These are phyloP conservation scores for Venustampulla echinocandica DNA, from an alignment of 495 filamentous ascomycete species.

Conservation along the genomic window DNA sequence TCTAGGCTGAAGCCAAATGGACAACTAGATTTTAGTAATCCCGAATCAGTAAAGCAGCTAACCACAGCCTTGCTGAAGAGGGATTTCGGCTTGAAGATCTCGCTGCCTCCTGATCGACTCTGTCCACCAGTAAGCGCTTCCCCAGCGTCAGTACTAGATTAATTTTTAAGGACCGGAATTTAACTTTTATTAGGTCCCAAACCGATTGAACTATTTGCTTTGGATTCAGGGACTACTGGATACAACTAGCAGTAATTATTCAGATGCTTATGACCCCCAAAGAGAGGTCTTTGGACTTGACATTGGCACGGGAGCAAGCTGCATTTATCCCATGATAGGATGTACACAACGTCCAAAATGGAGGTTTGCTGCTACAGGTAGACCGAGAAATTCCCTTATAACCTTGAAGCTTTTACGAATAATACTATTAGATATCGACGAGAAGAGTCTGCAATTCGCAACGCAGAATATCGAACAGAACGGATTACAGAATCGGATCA, in stretches of 20 bases:
- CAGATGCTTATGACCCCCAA: conserved; percentile 45
- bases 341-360: conserved; percentile 57
- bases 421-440: conserved; percentile 59
- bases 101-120: conserved; percentile 67
- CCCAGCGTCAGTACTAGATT: no score
- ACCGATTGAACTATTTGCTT: conserved; percentile 79
- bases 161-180: no score
- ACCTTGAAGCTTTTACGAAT: not conserved
- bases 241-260: conserved; percentile 47
- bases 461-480: conserved; percentile 56
- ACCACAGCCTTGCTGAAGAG: conserved; percentile 68
- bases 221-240: conserved; percentile 87
- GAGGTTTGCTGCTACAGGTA: conserved; percentile 66
- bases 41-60: conserved; percentile 67
- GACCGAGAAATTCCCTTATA: conserved; percentile 19
- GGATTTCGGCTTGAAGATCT: conserved; percentile 65
- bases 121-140: conserved; percentile 71
- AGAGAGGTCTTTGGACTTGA: conserved; percentile 66
- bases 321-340: conserved; percentile 85
- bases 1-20: conserved; percentile 48
- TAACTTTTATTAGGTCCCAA: conserved; percentile 71
- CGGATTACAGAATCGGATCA: conserved; percentile 54
- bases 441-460: conserved; percentile 56
- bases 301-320: conserved; percentile 83
- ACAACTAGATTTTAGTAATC: conserved; percentile 75